Evolutionary conservation across 495 filamentous ascomycete species (phyloP).

Genomic region (Chaetomium tenue): DNA sequence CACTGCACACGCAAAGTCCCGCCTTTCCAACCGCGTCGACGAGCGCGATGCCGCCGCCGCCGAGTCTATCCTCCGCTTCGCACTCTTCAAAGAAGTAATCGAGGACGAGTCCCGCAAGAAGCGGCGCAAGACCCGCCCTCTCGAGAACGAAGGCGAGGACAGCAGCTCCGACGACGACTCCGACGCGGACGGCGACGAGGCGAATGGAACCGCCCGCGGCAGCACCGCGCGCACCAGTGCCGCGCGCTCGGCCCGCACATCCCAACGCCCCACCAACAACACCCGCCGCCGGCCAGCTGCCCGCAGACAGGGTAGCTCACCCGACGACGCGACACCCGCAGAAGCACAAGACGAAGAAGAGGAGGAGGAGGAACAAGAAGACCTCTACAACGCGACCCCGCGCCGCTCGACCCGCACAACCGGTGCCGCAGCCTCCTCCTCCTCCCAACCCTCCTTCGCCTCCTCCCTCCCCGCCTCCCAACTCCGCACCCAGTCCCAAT

Average conservation of each 20-base stretch:
- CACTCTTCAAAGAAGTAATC: slow-evolving; percentile 95
- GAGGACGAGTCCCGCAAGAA: slow-evolving; percentile 83
- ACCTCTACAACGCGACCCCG: slow-evolving; percentile 44
- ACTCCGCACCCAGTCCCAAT: slow-evolving; percentile 35
- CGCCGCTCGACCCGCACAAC: slow-evolving; percentile 36
- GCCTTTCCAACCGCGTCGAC: slow-evolving; percentile 89
- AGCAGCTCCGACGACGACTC: slow-evolving; percentile 37
- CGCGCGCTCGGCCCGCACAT: slow-evolving; percentile 31
- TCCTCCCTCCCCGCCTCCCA: slow-evolving; percentile 49
- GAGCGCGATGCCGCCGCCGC: slow-evolving; percentile 85
- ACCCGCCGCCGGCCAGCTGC: slow-evolving; percentile 27
- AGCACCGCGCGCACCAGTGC: slow-evolving; percentile 26
- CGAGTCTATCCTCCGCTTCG: slow-evolving; percentile 88
- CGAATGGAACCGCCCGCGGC: slow-evolving; percentile 32
- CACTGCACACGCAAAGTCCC: slow-evolving; percentile 92
- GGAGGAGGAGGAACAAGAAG: slow-evolving; percentile 33
- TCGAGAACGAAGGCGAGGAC: slow-evolving; percentile 35
- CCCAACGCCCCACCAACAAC: slow-evolving; percentile 30
- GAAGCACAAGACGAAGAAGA: slow-evolving; percentile 24
- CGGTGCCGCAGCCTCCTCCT: slow-evolving; percentile 26
- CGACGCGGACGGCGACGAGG: slow-evolving; percentile 38
- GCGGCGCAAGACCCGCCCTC: slow-evolving; percentile 53
- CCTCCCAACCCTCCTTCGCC: slow-evolving; percentile 48
- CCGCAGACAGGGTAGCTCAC: slow-evolving; percentile 20
- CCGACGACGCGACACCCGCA: slow-evolving; percentile 21